phyloP scores from a whole-genome alignment of 2,329 filamentous ascomycete species.

The Talaromyces piceae region DNA sequence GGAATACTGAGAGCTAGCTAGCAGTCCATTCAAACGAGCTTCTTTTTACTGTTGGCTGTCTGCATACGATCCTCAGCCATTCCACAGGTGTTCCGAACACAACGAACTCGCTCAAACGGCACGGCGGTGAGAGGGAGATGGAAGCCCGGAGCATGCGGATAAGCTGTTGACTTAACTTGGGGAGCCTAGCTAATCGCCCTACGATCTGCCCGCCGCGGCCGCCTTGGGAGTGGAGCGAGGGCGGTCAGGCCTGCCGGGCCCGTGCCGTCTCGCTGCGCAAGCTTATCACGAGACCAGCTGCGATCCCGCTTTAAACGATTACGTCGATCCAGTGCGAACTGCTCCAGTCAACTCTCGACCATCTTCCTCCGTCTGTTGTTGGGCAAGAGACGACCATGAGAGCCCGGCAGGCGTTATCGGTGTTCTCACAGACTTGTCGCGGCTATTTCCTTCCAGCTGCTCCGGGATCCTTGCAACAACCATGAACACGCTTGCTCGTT shows the following conservation, averaged over 20 bases:
- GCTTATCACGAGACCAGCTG: background rate
- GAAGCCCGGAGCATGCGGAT: background rate
- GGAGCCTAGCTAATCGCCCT: background rate
- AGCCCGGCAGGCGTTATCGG: background rate
- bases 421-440: conserved; percentile 5
- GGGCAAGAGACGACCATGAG: conserved; percentile 6
- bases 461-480: background rate
- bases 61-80: background rate
- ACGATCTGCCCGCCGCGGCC: background rate
- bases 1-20: background rate
- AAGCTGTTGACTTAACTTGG: too few relatives aligned
- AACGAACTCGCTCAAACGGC: background rate
- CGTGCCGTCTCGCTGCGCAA: background rate
- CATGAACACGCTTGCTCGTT: conserved; percentile 3
- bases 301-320: background rate
- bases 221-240: background rate
- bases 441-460: conserved; percentile 7
- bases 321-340: background rate
- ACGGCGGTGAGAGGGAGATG: background rate
- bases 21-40: background rate
- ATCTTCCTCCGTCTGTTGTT: background rate
- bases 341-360: background rate
- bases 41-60: background rate
- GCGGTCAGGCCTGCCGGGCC: background rate
- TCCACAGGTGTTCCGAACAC: background rate